A percentile compares a stretch with the other conserved stretches of the same genome.
These are phyloP conservation scores for Spinacia oleracea DNA, from an alignment of 179 eudicot genomes.

Conservation along the genomic window DNA sequence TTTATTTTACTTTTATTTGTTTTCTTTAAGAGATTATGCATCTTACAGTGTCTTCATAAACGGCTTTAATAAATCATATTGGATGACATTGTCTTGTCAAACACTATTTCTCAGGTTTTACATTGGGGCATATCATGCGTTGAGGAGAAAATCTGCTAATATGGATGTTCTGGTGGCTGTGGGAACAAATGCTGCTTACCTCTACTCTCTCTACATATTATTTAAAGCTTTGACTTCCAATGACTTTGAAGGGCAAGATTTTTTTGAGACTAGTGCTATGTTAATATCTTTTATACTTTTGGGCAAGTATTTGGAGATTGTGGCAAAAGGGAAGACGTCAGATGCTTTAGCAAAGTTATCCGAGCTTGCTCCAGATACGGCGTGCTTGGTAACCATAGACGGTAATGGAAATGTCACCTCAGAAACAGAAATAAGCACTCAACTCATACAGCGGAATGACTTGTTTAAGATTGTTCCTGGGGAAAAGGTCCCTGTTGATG, in stretches of 20 bases:
- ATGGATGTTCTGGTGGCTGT: conserved; percentile 97
- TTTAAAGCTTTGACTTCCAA: conserved; percentile 61
- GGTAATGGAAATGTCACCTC: conserved; percentile 65
- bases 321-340: conserved; percentile 97
- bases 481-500: conserved; percentile 89
- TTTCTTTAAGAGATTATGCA: background rate
- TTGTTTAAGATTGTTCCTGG: conserved; percentile 91
- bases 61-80: background rate
- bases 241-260: conserved; percentile 79
- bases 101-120: conserved; percentile 64
- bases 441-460: conserved; percentile 79
- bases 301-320: conserved; percentile 91
- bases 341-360: conserved; percentile 90
- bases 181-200: conserved; percentile 96
- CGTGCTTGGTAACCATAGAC: conserved; percentile 61
- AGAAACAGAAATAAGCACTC: conserved; percentile 79
- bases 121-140: conserved; percentile 83
- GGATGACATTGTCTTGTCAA: conserved; percentile 14
- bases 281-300: conserved; percentile 88
- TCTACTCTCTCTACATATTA: conserved; percentile 75
- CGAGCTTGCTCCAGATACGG: conserved; percentile 90
- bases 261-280: conserved; percentile 97
- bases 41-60: conserved; percentile 5
- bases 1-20: background rate
- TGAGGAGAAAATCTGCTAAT: conserved; percentile 81